Conservation (phyloP, 179 eudicot genomes). For the Silene noctiflora region DNA sequence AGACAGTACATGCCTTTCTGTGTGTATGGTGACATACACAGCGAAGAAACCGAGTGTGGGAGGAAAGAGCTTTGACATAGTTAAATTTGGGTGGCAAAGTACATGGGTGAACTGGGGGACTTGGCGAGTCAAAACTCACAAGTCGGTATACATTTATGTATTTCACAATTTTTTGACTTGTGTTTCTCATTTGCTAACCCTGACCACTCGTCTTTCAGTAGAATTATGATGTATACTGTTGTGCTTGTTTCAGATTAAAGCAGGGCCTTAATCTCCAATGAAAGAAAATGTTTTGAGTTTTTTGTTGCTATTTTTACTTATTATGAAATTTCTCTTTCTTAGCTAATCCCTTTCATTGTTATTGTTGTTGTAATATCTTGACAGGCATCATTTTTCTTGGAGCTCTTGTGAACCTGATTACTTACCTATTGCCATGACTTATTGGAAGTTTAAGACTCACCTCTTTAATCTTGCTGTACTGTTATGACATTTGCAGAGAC, state of each 20-base stretch:
- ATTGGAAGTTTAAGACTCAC: conserved; percentile 98
- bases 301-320: neutral
- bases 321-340: conserved; percentile 19
- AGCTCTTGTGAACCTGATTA: conserved; percentile 71
- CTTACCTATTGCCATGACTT: conserved; percentile 69
- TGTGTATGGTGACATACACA: neutral
- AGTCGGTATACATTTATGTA: neutral
- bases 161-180: neutral
- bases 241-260: neutral
- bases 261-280: neutral
- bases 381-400: conserved; percentile 89
- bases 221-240: conserved; percentile 1
- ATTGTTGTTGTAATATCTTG: conserved; percentile 48
- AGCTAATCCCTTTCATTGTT: conserved; percentile 48
- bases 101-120: neutral
- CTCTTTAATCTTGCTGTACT: conserved; percentile 85
- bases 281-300: neutral
- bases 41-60: neutral
- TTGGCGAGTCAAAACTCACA: neutral
- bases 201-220: conserved; percentile 13
- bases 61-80: neutral
- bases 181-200: neutral
- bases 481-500: conserved; percentile 86
- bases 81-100: neutral
- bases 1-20: conserved; percentile 4